phyloP scores from a whole-genome alignment of 768 basidiomycete species.

The Lactarius deliciosus region DNA sequence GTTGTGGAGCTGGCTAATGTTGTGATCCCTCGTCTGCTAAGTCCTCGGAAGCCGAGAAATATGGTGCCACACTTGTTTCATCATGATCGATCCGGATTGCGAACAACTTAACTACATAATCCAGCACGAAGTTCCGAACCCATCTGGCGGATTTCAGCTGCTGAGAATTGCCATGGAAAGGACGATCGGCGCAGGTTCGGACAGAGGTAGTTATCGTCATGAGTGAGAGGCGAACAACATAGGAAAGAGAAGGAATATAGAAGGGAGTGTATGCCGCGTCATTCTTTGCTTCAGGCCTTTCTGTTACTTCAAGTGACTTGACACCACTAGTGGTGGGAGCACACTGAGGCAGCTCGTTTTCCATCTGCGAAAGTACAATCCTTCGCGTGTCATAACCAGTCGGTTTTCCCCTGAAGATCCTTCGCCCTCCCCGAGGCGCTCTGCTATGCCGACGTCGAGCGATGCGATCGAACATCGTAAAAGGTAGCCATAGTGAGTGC shows the following conservation, averaged over 20 bases:
- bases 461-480: conserved; percentile 48
- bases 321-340: not conserved
- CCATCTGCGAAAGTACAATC: conserved; percentile 83
- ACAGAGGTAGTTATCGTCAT: no score
- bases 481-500: conserved; percentile 43
- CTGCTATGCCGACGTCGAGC: conserved; percentile 72
- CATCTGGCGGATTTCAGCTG: conserved; percentile 55
- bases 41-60: not conserved
- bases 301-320: not conserved
- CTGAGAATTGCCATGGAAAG: conserved; percentile 75
- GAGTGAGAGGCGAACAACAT: no score
- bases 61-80: conserved; percentile 76
- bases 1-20: not conserved
- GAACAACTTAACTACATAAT: conserved; percentile 49
- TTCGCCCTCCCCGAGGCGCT: conserved; percentile 50
- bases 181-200: no score
- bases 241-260: no score
- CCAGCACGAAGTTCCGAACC: conserved; percentile 59
- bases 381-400: conserved; percentile 79
- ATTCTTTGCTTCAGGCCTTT: conserved; percentile 46
- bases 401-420: conserved; percentile 39
- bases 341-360: conserved; percentile 77
- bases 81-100: conserved; percentile 83
- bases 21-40: conserved; percentile 84
- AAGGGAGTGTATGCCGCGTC: conserved; percentile 65